Evolutionary conservation across 495 filamentous ascomycete species (phyloP), one percentile per base, ranked within the genome.

Genomic region (Immersiella caudata): DNA sequence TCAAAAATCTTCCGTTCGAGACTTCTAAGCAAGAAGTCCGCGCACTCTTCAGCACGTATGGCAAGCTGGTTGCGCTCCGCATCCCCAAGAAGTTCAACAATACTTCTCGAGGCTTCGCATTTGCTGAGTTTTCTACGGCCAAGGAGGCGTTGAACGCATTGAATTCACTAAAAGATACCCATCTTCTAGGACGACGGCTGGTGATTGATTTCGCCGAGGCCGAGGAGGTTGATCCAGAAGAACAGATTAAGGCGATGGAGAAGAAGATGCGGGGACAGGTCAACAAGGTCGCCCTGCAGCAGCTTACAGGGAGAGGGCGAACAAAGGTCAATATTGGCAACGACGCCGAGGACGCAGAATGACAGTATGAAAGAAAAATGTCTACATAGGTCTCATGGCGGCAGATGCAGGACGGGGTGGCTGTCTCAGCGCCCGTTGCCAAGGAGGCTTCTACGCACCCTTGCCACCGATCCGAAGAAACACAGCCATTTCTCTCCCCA

Each of bases 1-100:
- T 99, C 83, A 98, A 98, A 83, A 99, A 99, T 82, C 79, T 99
- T 74, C 95, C 95, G 9, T 99, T 99, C 81, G 91, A 98, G 79
- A 90, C 91, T 11, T 90, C 87, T 51, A 97, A 96, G 83, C 93
- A 95, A 75, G 96, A 99, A 71, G 82, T 99, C 33, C 86, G 91
- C 50, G 82, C 88, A 18, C 83, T 99, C 11, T 92, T 99, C 76
- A 88, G 91, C 55, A 83, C 91, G 20, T 99, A 97, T 75, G 95
- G 96, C 21, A 90, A 96, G 71, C 85, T 99, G 62, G 90, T 93
- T 54, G 93, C 93, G 58, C 91, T 98, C 33, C 91, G 96, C 49
- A 85, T 99, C 62, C 96, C 95, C 2, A 93, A 97, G 80, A 98
- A 97, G 74, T 94, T 97, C 78, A 91, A 97, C 75, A 86, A 88